These are phyloP conservation scores for Neopestalotiopsis sp. DNA, from an alignment of 2,329 filamentous ascomycete species.

Conservation along the genomic window DNA sequence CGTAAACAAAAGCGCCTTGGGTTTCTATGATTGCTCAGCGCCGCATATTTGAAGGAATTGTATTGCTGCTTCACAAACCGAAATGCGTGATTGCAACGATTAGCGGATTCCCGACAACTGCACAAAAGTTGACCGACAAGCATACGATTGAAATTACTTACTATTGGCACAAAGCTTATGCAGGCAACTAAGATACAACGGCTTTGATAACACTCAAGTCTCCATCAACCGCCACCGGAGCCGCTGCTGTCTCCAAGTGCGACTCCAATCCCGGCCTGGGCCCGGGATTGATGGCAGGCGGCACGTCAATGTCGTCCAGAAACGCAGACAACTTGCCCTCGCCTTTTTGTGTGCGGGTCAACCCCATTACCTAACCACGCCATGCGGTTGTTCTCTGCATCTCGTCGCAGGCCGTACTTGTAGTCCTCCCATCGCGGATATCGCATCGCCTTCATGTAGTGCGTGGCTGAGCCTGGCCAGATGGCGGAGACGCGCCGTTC, in stretches of 20 bases:
- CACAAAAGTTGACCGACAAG: too few species aligned
- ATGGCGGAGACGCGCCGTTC: neutral
- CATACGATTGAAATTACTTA: too few species aligned
- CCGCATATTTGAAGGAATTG: too few species aligned
- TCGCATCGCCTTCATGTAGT: neutral
- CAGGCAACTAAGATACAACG: neutral
- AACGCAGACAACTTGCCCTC: neutral
- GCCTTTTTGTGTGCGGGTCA: neutral
- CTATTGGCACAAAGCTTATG: neutral
- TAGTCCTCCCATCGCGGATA: conserved; percentile 7
- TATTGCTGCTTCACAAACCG: too few species aligned
- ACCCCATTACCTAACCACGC: neutral
- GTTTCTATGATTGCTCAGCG: too few species aligned
- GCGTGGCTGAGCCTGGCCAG: neutral
- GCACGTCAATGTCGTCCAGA: neutral
- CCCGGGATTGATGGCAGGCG: neutral
- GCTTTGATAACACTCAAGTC: neutral
- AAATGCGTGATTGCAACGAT: too few species aligned
- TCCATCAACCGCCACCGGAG: too few species aligned
- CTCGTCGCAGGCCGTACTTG: neutral
- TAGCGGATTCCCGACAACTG: too few species aligned
- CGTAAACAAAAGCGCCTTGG: too few species aligned
- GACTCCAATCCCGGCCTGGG: neutral
- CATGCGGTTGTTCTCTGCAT: neutral
- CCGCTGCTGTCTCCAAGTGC: neutral